Evolutionary conservation across 345 rosid genomes (phyloP).

Genomic region (Nephelium lappaceum): DNA sequence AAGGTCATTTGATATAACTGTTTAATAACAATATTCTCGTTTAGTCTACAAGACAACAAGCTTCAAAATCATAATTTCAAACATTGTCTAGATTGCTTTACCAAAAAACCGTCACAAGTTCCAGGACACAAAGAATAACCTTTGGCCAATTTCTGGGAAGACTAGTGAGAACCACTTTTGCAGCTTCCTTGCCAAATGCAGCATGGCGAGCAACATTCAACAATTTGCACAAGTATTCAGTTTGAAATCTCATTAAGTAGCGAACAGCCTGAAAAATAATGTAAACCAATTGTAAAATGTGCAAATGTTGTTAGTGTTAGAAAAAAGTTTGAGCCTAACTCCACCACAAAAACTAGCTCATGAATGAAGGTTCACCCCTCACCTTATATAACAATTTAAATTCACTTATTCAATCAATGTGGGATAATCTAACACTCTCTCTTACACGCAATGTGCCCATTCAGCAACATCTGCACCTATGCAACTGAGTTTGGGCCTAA

Average conservation of each 20-base stretch:
- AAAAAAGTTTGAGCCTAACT: too few species aligned
- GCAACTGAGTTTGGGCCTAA: too few species aligned
- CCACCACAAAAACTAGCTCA: too few species aligned
- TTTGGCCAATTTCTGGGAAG: constrained; percentile 56
- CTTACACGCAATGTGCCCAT: too few species aligned
- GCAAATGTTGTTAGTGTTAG: too few species aligned
- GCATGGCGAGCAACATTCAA: constrained; percentile 75
- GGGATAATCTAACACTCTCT: too few species aligned
- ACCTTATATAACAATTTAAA: too few species aligned
- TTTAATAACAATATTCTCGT: not conserved
- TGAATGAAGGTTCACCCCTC: too few species aligned
- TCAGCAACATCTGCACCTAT: too few species aligned
- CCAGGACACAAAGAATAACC: constrained; percentile 28
- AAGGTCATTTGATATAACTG: constrained; percentile 6
- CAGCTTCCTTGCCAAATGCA: constrained; percentile 85
- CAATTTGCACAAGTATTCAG: constrained; percentile 70
- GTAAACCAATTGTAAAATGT: not conserved
- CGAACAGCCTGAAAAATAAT: constrained; percentile 54
- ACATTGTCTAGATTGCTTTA: not conserved
- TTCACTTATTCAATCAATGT: too few species aligned
- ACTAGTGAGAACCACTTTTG: constrained; percentile 55
- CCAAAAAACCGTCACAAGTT: not conserved
- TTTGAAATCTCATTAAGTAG: constrained; percentile 83
- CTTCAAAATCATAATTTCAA: not conserved
- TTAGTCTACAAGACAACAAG: not conserved